phyloP scores from a whole-genome alignment of 2,329 filamentous ascomycete genomes.

The Aphanocladium album region DNA sequence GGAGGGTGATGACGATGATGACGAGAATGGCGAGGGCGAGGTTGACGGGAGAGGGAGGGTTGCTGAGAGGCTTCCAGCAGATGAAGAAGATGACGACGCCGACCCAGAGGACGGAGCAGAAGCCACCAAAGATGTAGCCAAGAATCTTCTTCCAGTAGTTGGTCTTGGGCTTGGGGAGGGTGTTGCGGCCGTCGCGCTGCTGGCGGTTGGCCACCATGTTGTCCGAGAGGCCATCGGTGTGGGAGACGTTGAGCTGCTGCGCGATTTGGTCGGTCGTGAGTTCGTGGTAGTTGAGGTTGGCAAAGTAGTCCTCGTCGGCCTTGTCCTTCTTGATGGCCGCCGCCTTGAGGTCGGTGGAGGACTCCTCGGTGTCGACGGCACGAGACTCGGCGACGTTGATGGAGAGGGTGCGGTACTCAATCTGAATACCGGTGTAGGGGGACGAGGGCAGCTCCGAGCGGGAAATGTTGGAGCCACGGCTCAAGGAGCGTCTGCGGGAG shows the following conservation, averaged over 20 bases:
- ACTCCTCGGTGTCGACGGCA: conserved; percentile 20
- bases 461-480: conserved; percentile 18
- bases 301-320: conserved; percentile 39
- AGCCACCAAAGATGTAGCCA: conserved; percentile 41
- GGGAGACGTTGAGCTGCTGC: conserved; percentile 35
- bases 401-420: conserved; percentile 37
- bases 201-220: conserved; percentile 29
- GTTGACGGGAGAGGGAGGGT: conserved; percentile 38
- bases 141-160: conserved; percentile 39
- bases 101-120: conserved; percentile 43
- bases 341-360: conserved; percentile 19
- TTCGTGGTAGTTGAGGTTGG: conserved; percentile 34
- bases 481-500: conserved; percentile 21
- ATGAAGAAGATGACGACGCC: conserved; percentile 44
- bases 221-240: conserved; percentile 30
- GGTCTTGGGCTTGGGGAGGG: conserved; percentile 35
- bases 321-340: conserved; percentile 19
- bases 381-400: conserved; percentile 36
- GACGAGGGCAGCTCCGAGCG: conserved; percentile 25
- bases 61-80: conserved; percentile 42
- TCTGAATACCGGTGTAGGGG: conserved; percentile 32
- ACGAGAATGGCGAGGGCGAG: conserved; percentile 42
- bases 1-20: conserved; percentile 42
- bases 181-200: conserved; percentile 37
- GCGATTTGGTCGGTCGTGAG: conserved; percentile 30